Conservation (phyloP, 169 alveolate species). For the Eimeria necatrix region DNA sequence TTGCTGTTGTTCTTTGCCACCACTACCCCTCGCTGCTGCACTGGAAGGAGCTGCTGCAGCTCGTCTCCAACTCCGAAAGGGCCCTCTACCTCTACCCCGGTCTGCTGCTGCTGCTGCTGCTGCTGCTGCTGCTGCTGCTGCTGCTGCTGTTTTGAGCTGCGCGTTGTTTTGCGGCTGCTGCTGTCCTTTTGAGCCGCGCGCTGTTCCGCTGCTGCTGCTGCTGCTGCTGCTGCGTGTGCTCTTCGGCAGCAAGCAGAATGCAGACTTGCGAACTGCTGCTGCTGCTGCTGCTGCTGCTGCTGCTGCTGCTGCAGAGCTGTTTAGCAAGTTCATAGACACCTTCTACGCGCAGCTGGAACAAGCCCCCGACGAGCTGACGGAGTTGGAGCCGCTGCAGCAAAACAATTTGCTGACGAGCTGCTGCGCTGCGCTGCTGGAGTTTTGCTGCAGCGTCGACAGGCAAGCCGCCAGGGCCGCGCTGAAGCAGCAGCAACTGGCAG, state of each 20-base stretch:
- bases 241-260: too few species aligned
- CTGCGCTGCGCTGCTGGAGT: conserved; percentile 11
- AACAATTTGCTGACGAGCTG: background rate
- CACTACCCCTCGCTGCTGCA: conserved; percentile 25
- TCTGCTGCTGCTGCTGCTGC: conserved; percentile 32
- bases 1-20: conserved; percentile 11
- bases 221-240: background rate
- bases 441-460: background rate
- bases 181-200: background rate
- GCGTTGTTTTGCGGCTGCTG: too few species aligned
- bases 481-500: background rate
- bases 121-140: background rate
- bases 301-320: background rate
- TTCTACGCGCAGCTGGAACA: conserved; percentile 28
- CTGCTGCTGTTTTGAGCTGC: background rate
- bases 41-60: background rate
- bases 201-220: background rate
- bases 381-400: background rate
- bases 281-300: background rate
- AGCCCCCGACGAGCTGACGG: conserved; percentile 21
- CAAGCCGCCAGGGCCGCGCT: background rate
- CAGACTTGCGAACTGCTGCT: too few species aligned
- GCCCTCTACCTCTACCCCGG: conserved; percentile 8
- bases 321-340: background rate
- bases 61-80: background rate